Percentiles rank a stretch among this genome's conserved stretches.
These are phyloP conservation scores for Candida pseudocylindracea DNA, from an alignment of 1,139 yeast genomes.

Conservation along the genomic window DNA sequence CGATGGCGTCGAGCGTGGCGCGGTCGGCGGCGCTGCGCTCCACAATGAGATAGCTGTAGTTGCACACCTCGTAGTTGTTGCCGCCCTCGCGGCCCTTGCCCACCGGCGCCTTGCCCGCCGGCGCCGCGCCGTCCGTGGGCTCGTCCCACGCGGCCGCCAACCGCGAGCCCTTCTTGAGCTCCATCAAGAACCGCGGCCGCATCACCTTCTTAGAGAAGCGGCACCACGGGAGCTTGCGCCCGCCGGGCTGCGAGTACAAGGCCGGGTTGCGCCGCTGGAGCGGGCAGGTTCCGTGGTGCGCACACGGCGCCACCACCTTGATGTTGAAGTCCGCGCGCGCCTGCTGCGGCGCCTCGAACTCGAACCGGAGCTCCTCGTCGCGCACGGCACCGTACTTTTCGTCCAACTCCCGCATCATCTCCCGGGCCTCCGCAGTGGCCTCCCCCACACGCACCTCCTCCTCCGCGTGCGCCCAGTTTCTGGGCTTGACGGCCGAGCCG, in stretches of 20 bases:
- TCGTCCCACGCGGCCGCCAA: slow-evolving; percentile 57
- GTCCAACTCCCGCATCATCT: slow-evolving; percentile 10
- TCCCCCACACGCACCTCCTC: slow-evolving; percentile 18
- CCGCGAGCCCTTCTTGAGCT: slow-evolving; percentile 61
- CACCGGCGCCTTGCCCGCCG: slow-evolving; percentile 14
- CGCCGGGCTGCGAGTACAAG: slow-evolving; percentile 34
- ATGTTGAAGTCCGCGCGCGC: slow-evolving; percentile 24
- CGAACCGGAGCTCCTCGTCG: slow-evolving; percentile 24
- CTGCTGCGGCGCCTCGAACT: slow-evolving; percentile 11
- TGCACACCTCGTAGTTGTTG: slow-evolving; percentile 49
- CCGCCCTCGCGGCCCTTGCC: slow-evolving; percentile 59
- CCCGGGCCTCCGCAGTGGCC: slow-evolving; percentile 12
- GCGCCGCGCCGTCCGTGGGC: slow-evolving; percentile 28
- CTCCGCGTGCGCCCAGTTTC: slow-evolving; percentile 10
- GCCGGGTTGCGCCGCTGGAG: slow-evolving; percentile 59
- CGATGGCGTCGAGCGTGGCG: slow-evolving; percentile 13
- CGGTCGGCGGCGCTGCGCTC: slow-evolving; percentile 26
- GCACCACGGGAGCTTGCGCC: slow-evolving; percentile 51
- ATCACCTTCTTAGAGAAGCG: slow-evolving; percentile 50
- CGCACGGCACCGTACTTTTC: slow-evolving; percentile 17
- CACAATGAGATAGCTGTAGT: slow-evolving; percentile 55
- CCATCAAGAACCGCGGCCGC: slow-evolving; percentile 60
- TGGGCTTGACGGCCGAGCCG: slow-evolving; percentile 23
- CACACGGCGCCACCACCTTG: slow-evolving; percentile 67
- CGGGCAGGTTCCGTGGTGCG: slow-evolving; percentile 80